A percentile compares a stretch with the other conserved stretches of the same genome.
These are phyloP conservation scores for Pythium folliculosum DNA, from an alignment of 352 stramenopile genomes.

Conservation along the genomic window DNA sequence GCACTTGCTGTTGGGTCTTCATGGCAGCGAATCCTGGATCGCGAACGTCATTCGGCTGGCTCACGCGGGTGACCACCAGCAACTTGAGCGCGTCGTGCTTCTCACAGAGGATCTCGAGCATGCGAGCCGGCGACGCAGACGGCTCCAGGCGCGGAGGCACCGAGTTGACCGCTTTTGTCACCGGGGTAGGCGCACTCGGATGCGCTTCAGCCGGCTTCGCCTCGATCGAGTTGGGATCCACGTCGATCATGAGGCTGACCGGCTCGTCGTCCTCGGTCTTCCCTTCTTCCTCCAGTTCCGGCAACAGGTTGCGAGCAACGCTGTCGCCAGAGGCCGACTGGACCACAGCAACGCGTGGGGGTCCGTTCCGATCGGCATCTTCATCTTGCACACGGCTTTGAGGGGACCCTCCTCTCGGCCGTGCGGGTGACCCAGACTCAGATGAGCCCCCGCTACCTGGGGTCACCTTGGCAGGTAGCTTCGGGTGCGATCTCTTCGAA, in stretches of 20 bases:
- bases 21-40: slow-evolving; percentile 20
- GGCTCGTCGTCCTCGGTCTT: neutral
- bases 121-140: neutral
- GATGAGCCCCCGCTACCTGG: too few relatives aligned
- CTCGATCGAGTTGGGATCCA: neutral
- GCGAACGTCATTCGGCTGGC: neutral
- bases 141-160: neutral
- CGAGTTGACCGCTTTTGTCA: slow-evolving; percentile 2
- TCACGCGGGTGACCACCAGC: neutral
- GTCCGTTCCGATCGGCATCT: neutral
- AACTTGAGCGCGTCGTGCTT: slow-evolving; percentile 18
- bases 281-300: slow-evolving; percentile 5
- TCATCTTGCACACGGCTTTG: neutral
- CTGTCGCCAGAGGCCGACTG: neutral
- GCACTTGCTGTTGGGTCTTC: neutral
- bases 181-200: neutral
- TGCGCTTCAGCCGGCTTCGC: neutral
- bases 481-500: too few relatives aligned
- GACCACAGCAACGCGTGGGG: neutral
- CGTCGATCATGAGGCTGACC: slow-evolving; percentile 1
- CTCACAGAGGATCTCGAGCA: slow-evolving; percentile 5
- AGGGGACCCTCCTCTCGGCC: too few relatives aligned
- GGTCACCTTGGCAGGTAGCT: too few relatives aligned
- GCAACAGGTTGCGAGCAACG: neutral
- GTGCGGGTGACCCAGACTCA: too few relatives aligned